Conservation (phyloP, 2,329 filamentous ascomycete genomes). For the Colletotrichum cordylinicola region DNA sequence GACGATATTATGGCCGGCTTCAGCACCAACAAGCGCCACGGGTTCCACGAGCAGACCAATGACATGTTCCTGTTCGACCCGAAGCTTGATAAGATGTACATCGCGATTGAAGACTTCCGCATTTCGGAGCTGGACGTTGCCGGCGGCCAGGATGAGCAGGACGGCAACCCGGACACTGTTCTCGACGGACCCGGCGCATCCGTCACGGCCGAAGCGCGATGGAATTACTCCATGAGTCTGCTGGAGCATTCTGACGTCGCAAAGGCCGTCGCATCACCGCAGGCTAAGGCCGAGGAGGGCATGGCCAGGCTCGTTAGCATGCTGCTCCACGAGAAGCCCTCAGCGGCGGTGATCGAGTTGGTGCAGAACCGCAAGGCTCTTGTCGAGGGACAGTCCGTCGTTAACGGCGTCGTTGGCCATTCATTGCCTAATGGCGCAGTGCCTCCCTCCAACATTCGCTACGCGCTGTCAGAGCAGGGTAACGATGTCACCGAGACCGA, state of each 20-base stretch:
- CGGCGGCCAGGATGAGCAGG: background rate
- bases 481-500: background rate
- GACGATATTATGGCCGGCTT: background rate
- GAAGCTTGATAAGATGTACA: background rate
- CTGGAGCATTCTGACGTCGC: background rate
- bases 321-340: background rate
- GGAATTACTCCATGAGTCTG: background rate
- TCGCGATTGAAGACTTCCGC: background rate
- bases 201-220: background rate
- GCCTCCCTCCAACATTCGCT: background rate
- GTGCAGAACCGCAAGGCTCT: background rate
- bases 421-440: background rate
- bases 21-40: background rate
- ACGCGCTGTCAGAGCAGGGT: background rate
- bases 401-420: background rate
- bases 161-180: background rate
- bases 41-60: background rate
- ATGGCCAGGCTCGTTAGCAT: background rate
- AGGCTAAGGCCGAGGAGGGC: background rate
- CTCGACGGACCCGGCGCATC: background rate
- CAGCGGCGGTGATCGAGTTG: background rate
- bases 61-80: background rate
- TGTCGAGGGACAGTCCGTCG: background rate
- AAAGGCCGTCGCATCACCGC: background rate
- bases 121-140: background rate